Conservation (phyloP, 257 asterid species). For the Anisodus acutangulus region DNA sequence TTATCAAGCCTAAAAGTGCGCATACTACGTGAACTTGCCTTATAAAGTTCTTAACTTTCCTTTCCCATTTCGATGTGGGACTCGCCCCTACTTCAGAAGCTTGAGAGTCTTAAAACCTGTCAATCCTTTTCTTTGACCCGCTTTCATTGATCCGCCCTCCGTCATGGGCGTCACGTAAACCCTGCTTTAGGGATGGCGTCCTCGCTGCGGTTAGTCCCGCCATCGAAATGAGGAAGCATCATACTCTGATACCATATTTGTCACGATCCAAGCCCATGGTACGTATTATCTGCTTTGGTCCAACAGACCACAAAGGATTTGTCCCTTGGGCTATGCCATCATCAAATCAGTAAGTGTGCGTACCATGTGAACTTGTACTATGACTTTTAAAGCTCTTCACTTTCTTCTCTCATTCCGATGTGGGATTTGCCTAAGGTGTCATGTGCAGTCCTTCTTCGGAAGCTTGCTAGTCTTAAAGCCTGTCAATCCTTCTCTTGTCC, state of each 20-base stretch:
- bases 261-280: neutral
- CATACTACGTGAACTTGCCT: neutral
- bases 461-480: neutral
- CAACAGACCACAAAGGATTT: conserved; percentile 14
- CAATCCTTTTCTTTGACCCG: neutral
- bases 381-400: neutral
- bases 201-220: neutral
- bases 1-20: neutral
- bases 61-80: neutral
- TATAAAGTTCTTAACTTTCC: neutral
- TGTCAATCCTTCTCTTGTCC: neutral
- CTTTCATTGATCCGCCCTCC: neutral
- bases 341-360: neutral
- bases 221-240: neutral
- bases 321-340: neutral
- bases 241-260: neutral
- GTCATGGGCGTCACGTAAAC: neutral
- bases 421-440: neutral
- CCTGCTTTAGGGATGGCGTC: neutral
- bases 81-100: neutral
- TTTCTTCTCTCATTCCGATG: neutral
- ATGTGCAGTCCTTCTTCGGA: neutral
- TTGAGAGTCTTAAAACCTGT: neutral
- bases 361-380: neutral
- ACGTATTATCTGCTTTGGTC: neutral